Evolutionary conservation across 2,329 filamentous ascomycete species (phyloP).

Genomic region (Hypomyces rosellus): DNA sequence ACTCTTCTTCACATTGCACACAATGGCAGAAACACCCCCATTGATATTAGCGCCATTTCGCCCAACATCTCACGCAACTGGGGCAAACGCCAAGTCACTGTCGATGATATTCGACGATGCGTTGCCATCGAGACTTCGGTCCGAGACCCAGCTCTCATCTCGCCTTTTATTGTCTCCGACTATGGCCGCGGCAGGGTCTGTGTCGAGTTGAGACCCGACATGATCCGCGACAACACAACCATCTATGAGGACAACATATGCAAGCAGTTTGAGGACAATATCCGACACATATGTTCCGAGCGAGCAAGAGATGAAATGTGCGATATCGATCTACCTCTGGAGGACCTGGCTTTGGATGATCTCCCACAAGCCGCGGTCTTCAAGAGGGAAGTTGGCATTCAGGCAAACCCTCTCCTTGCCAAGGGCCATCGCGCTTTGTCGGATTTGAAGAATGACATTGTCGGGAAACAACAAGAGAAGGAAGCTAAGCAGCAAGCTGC

Average conservation of each 20-base stretch:
- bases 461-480: constrained; percentile 43
- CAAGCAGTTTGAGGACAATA: constrained; percentile 46
- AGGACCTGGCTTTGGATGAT: constrained; percentile 44
- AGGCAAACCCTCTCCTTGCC: constrained; percentile 50
- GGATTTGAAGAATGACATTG: constrained; percentile 59
- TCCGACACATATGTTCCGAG: constrained; percentile 39
- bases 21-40: constrained; percentile 55
- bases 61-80: constrained; percentile 61
- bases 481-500: constrained; percentile 30
- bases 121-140: constrained; percentile 52
- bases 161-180: constrained; percentile 41
- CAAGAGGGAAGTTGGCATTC: constrained; percentile 26
- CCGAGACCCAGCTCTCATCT: constrained; percentile 20
- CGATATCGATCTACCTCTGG: constrained; percentile 43
- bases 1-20: constrained; percentile 64
- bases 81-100: constrained; percentile 62
- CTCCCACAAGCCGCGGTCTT: constrained; percentile 32
- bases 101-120: constrained; percentile 60
- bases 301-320: constrained; percentile 24
- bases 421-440: constrained; percentile 65
- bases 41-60: constrained; percentile 56
- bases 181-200: constrained; percentile 52
- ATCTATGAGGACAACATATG: constrained; percentile 49
- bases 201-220: constrained; percentile 45
- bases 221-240: constrained; percentile 25